These are phyloP conservation scores for Tremella yokohamensis DNA, from an alignment of 768 basidiomycete genomes.

Conservation along the genomic window DNA sequence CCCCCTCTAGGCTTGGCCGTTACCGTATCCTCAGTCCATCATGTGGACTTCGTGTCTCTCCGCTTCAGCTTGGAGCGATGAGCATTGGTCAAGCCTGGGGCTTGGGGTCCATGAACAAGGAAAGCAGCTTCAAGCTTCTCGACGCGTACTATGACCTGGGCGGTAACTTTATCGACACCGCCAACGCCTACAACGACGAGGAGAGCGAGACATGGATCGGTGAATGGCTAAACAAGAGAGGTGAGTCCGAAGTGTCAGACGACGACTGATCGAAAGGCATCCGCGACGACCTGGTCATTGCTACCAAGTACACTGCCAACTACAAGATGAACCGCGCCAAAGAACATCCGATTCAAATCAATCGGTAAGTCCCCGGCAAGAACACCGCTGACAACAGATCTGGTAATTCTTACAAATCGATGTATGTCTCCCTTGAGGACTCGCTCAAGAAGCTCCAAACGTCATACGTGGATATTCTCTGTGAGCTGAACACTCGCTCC, in stretches of 20 bases:
- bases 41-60: slow-evolving; percentile 44
- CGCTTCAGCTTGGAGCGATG: slow-evolving; percentile 43
- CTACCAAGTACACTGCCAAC: slow-evolving; percentile 52
- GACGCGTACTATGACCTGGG: slow-evolving; percentile 55
- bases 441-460: slow-evolving; percentile 32
- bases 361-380: no score
- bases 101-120: slow-evolving; percentile 56
- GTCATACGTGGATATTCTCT: slow-evolving; percentile 34
- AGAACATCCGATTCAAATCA: not conserved
- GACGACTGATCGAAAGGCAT: not conserved
- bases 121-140: slow-evolving; percentile 54
- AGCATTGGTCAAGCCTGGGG: slow-evolving; percentile 39
- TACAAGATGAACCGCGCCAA: slow-evolving; percentile 3
- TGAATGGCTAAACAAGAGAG: slow-evolving; percentile 54
- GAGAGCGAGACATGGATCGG: slow-evolving; percentile 60
- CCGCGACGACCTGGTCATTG: slow-evolving; percentile 41
- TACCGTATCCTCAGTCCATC: slow-evolving; percentile 29
- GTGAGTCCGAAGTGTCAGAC: no score
- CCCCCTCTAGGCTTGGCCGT: slow-evolving; percentile 17
- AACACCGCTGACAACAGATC: no score
- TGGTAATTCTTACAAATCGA: slow-evolving; percentile 57
- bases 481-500: not conserved
- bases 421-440: slow-evolving; percentile 38
- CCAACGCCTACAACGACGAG: slow-evolving; percentile 51
- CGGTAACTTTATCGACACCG: slow-evolving; percentile 57